phyloP scores from a whole-genome alignment of 2,329 filamentous ascomycete genomes.

The Penicillium sp. region DNA sequence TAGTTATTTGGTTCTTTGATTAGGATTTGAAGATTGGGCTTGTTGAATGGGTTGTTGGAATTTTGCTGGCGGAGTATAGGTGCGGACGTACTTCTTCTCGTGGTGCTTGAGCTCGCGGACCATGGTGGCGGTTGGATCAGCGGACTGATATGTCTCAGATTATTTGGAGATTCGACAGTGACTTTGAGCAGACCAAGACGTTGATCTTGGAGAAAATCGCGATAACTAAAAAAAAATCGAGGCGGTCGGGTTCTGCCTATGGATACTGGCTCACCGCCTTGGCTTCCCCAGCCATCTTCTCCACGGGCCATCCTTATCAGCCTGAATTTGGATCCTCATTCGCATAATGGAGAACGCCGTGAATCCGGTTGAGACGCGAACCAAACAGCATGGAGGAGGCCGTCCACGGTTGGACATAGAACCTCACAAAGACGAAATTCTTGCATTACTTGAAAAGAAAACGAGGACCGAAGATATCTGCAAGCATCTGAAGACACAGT shows the following conservation, averaged over 20 bases:
- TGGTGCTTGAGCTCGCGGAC: conserved; percentile 95
- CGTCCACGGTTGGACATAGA: conserved; percentile 7
- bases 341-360: conserved; percentile 2
- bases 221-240: conserved; percentile 27
- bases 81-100: conserved; percentile 67
- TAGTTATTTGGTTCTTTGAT: background rate
- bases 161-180: background rate
- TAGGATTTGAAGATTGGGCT: background rate
- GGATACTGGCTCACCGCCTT: background rate
- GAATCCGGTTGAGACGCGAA: background rate
- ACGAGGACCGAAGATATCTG: conserved; percentile 8
- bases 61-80: conserved; percentile 1
- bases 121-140: conserved; percentile 54
- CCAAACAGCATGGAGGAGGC: background rate
- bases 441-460: conserved; percentile 8
- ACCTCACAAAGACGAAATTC: conserved; percentile 5
- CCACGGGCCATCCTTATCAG: background rate
- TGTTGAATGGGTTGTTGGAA: background rate
- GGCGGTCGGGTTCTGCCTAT: conserved; percentile 22
- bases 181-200: background rate
- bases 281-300: background rate
- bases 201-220: conserved; percentile 12
- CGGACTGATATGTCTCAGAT: background rate
- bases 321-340: background rate
- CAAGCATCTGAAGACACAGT: conserved; percentile 8